Evolutionary conservation across 192 early-diverging fungal species (phyloP), one percentile per base, ranked within the genome.

Genomic region (Backusella mclennaniae): DNA sequence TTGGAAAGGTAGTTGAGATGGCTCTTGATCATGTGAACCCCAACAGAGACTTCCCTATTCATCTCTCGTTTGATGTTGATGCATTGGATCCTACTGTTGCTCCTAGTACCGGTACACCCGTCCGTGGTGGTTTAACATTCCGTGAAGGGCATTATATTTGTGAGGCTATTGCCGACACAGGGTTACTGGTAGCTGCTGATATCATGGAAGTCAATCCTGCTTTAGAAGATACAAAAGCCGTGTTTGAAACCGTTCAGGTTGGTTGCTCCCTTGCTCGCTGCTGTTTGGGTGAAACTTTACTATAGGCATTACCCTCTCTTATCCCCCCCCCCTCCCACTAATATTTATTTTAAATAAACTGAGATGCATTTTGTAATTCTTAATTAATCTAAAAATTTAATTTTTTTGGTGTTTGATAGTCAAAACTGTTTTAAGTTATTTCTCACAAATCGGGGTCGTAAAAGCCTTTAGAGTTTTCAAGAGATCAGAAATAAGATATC

Each of bases 61-160:
- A 97, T 78, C 85, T 97, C 69, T 90, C 88, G 78, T 98, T 96
- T 76, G 97, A 98, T 78, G 97, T 98, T 29, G 97, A 98, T 86
- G 97, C 92, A 3, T 87, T 98, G 35, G 97, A 98, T 84, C 97
- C 97, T 33, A 87, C 92, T 19, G 94, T 98, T n/a, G 96, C 95
- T 1, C 97, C 97, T 26, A 92, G 94, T 2, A 98, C 97, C 2
- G 96, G 96, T 66, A 98, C 97, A 9, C 97, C 97, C 14, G 97
- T 98, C 14, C 90, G 96, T 73, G 97, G 97, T 74, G 97, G 97
- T 42, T 84, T 98, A 66, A 95, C 95, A 15, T 98, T 97, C 88
- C 88, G 97, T 70, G 97, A 98, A 84, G 97, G 97, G 38, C 97
- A 98, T 79, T 98, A 96, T 81, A 96, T 98, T 67, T 96, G 96